A percentile compares a stretch with the other conserved stretches of the same genome.
Evolutionary conservation across 768 basidiomycete species (phyloP).

Genomic region (Tylopilus intermedius): DNA sequence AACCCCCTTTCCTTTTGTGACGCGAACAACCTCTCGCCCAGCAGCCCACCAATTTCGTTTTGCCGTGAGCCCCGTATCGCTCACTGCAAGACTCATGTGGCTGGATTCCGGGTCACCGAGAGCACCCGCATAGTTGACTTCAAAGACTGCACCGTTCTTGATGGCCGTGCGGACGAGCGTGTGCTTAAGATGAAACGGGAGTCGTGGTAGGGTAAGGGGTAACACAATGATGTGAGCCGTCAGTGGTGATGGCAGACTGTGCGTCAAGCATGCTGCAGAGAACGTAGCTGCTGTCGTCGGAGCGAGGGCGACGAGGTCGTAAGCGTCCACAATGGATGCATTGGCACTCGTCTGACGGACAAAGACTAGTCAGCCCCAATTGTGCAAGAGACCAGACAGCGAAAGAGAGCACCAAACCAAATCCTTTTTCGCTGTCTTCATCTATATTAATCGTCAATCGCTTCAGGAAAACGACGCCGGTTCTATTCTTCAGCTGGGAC

Average conservation of each 20-base stretch:
- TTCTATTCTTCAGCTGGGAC: slow-evolving; percentile 52
- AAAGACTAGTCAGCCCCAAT: neutral
- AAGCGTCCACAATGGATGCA: slow-evolving; percentile 51
- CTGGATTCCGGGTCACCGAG: slow-evolving; percentile 53
- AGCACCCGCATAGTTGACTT: slow-evolving; percentile 73
- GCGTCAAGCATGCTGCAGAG: slow-evolving; percentile 74
- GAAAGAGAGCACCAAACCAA: slow-evolving; percentile 56
- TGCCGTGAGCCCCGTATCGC: slow-evolving; percentile 47
- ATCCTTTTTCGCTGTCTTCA: slow-evolving; percentile 82
- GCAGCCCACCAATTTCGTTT: slow-evolving; percentile 85
- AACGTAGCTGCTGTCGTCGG: slow-evolving; percentile 73
- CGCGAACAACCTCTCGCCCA: slow-evolving; percentile 69
- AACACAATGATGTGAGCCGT: slow-evolving; percentile 80
- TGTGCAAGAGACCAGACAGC: neutral
- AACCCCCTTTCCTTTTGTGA: slow-evolving; percentile 75
- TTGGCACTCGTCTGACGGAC: slow-evolving; percentile 66
- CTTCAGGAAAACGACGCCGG: slow-evolving; percentile 64
- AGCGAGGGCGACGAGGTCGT: slow-evolving; percentile 72
- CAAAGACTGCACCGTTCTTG: slow-evolving; percentile 79
- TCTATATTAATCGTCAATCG: slow-evolving; percentile 77
- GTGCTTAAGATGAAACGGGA: slow-evolving; percentile 79
- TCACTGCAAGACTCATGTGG: slow-evolving; percentile 42
- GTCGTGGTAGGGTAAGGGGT: slow-evolving; percentile 70
- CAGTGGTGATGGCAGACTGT: slow-evolving; percentile 67
- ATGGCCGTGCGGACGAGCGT: slow-evolving; percentile 77